A percentile compares a stretch with the other conserved stretches of the same genome.
phyloP scores from a whole-genome alignment of 2,329 filamentous ascomycete genomes.

The Sporothrix euskadiensis region DNA sequence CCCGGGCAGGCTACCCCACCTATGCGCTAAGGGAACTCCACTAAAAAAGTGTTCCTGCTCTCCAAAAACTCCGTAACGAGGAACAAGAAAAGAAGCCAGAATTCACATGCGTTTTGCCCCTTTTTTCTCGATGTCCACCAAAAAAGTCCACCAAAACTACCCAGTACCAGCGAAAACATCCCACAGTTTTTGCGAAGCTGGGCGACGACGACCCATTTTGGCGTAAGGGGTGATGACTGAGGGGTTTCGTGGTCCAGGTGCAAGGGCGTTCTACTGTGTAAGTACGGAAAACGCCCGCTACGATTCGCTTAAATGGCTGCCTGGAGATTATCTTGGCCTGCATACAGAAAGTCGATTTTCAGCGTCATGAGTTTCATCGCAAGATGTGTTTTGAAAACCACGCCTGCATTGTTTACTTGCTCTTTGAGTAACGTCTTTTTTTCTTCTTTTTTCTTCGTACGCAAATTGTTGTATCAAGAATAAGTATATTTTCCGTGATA shows the following conservation, averaged over 20 bases:
- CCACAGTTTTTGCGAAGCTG: background rate
- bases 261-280: background rate
- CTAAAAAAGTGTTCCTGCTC: conserved; percentile 17
- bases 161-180: background rate
- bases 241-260: background rate
- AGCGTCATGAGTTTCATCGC: background rate
- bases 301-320: conserved; percentile 4
- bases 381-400: background rate
- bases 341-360: background rate
- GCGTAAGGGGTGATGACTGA: background rate
- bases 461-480: too few relatives aligned
- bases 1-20: conserved; percentile 20
- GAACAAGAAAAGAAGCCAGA: background rate
- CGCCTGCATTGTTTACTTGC: background rate
- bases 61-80: background rate
- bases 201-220: conserved; percentile 1
- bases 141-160: background rate
- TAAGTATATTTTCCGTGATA: too few relatives aligned
- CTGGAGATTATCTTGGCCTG: conserved; percentile 11
- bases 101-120: conserved; percentile 15
- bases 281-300: background rate
- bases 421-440: background rate
- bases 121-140: background rate
- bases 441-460: background rate
- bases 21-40: background rate